These are phyloP conservation scores for Bothriochloa decipiens DNA, from an alignment of 176 grass and related monocot genomes.

Conservation along the genomic window DNA sequence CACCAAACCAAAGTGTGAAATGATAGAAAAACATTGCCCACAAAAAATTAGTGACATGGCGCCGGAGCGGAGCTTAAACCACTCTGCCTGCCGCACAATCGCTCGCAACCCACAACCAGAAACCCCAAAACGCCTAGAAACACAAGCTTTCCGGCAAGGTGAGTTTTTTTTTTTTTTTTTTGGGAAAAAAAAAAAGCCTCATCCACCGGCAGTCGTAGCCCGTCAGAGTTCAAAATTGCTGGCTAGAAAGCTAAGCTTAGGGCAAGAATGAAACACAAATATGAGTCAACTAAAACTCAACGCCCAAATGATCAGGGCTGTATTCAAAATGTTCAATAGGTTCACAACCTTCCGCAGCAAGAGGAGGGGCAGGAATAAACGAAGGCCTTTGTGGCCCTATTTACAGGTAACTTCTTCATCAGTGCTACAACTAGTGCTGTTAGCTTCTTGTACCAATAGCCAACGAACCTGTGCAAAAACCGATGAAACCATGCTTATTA, in stretches of 20 bases:
- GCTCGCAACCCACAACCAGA: neutral
- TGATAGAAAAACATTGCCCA: neutral
- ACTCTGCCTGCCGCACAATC: neutral
- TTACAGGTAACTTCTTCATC: constrained; percentile 36
- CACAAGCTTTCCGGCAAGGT: neutral
- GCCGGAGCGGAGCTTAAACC: neutral
- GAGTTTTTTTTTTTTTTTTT: no score
- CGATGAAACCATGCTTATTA: constrained; percentile 8
- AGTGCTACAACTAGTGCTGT: constrained; percentile 30
- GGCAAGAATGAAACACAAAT: neutral
- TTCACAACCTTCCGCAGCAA: neutral
- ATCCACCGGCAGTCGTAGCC: neutral
- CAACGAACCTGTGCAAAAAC: constrained; percentile 19
- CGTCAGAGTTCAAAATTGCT: neutral
- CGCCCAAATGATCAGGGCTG: neutral
- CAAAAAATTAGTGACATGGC: no score
- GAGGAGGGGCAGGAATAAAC: neutral
- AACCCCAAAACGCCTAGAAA: neutral
- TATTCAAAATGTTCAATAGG: constrained; percentile 13
- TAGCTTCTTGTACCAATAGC: constrained; percentile 40
- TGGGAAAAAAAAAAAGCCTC: neutral
- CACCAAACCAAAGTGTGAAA: neutral
- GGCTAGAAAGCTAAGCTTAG: neutral
- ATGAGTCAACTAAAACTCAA: neutral
- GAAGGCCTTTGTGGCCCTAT: constrained; percentile 23